phyloP scores from a whole-genome alignment of 1,139 yeast species.

The Blastobotrys serpentis region DNA sequence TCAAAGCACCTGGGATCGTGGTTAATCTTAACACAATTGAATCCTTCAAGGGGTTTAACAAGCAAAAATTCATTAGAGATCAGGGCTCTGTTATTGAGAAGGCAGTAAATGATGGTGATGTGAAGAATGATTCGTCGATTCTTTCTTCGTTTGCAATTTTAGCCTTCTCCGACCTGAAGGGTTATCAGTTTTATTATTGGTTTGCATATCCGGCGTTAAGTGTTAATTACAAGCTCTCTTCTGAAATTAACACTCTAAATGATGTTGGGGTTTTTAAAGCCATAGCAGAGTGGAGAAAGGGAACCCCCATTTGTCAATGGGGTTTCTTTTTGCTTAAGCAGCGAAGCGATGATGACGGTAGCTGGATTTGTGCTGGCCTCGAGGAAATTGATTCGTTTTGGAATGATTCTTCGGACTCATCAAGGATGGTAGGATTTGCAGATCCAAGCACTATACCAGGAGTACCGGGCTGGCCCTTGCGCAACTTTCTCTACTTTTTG shows the following conservation, averaged over 20 bases:
- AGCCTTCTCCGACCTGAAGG: slow-evolving; percentile 83
- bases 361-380: slow-evolving; percentile 35
- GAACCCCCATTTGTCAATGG: slow-evolving; percentile 23
- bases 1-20: slow-evolving; percentile 42
- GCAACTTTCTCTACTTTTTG: slow-evolving; percentile 63
- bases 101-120: slow-evolving; percentile 37
- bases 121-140: slow-evolving; percentile 42
- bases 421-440: slow-evolving; percentile 49
- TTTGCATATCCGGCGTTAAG: slow-evolving; percentile 68
- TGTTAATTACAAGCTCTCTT: slow-evolving; percentile 21
- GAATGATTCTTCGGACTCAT: slow-evolving; percentile 12
- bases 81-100: slow-evolving; percentile 43
- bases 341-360: slow-evolving; percentile 9
- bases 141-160: slow-evolving; percentile 56
- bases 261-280: slow-evolving; percentile 12
- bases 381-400: slow-evolving; percentile 25
- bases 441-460: slow-evolving; percentile 56
- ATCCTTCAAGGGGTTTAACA: slow-evolving; percentile 70
- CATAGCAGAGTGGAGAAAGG: slow-evolving; percentile 25
- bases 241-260: slow-evolving; percentile 6
- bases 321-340: slow-evolving; percentile 36
- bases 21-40: slow-evolving; percentile 79
- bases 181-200: slow-evolving; percentile 88
- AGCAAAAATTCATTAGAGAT: slow-evolving; percentile 51
- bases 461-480: slow-evolving; percentile 60